A percentile compares a stretch with the other conserved stretches of the same genome.
These are phyloP conservation scores for Adansonia rubrostipa DNA, from an alignment of 441 rosid species.

Conservation along the genomic window DNA sequence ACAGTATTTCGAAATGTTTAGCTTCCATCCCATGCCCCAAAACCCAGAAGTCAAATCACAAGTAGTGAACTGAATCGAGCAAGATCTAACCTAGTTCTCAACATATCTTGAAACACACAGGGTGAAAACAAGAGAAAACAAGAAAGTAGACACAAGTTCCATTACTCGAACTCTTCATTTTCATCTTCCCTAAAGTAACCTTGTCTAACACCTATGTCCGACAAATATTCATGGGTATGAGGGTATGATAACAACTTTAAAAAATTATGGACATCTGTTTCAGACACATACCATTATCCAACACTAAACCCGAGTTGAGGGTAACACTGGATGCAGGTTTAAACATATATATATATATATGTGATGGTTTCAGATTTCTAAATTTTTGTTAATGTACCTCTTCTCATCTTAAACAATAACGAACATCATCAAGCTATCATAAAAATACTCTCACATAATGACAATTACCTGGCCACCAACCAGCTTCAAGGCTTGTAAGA, in stretches of 20 bases:
- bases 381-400: no score
- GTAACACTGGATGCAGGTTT: neutral
- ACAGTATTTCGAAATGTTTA: neutral
- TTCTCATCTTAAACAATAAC: no score
- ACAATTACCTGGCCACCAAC: neutral
- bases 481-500: neutral
- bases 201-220: no score
- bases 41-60: neutral
- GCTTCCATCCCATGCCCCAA: neutral
- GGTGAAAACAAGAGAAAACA: fast-evolving
- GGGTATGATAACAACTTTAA: neutral
- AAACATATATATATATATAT: no score
- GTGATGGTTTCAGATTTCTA: no score
- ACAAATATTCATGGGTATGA: no score
- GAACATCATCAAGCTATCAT: no score
- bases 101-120: neutral
- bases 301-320: neutral
- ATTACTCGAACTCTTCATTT: neutral
- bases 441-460: neutral
- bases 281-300: neutral
- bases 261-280: no score
- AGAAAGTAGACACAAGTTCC: neutral
- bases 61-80: neutral
- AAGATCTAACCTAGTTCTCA: neutral
- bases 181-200: no score